Percentiles rank a stretch among this genome's conserved stretches.
These are phyloP conservation scores for Cladobotryum mycophilum DNA, from an alignment of 2,329 filamentous ascomycete species.

Conservation along the genomic window DNA sequence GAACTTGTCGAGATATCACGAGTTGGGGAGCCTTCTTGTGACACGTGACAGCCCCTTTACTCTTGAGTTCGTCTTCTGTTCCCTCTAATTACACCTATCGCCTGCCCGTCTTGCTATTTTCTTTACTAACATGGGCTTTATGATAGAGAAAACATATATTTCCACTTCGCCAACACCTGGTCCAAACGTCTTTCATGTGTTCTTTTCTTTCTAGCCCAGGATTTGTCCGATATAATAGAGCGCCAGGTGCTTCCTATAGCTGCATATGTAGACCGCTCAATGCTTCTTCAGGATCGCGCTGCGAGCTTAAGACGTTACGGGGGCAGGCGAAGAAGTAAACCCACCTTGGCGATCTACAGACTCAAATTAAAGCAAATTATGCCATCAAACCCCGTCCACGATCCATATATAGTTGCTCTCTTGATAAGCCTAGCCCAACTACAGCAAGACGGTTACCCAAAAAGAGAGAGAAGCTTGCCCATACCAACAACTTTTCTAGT, in stretches of 20 bases:
- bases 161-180: not conserved
- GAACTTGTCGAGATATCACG: too few species aligned
- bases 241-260: not conserved
- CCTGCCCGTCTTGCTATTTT: not conserved
- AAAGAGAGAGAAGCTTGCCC: not conserved
- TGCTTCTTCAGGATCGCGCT: not conserved
- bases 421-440: not conserved
- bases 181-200: not conserved
- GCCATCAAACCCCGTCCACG: not conserved
- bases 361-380: not conserved
- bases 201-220: not conserved
- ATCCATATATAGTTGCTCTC: not conserved
- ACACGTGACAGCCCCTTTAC: too few species aligned
- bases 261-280: not conserved
- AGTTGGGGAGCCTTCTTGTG: too few species aligned
- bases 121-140: not conserved
- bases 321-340: not conserved
- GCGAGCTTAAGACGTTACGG: not conserved
- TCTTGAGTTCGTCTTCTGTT: not conserved
- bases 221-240: not conserved
- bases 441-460: not conserved
- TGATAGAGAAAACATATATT: not conserved
- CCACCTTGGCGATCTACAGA: not conserved
- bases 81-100: not conserved
- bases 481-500: not conserved